Conservation (phyloP, 495 filamentous ascomycete species). For the Penicillium angulare region DNA sequence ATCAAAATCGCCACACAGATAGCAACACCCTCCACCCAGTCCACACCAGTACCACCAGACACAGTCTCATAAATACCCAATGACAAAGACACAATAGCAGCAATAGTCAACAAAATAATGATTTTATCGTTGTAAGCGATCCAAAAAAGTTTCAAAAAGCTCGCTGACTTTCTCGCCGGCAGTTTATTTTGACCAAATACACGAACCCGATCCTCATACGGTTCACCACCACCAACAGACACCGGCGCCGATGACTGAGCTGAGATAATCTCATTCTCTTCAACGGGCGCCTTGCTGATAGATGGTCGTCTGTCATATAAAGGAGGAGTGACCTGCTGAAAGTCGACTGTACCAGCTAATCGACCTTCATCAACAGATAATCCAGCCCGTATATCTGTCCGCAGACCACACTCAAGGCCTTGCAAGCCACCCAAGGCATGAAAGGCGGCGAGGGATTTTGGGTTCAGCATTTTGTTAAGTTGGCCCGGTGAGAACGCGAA, state of each 20-base stretch:
- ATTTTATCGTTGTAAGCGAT: conserved; percentile 87
- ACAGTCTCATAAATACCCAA: conserved; percentile 68
- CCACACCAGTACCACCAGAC: conserved; percentile 49
- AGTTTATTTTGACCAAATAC: conserved; percentile 73
- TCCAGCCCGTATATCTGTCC: conserved; percentile 61
- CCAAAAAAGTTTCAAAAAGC: conserved; percentile 73
- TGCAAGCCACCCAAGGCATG: conserved; percentile 64
- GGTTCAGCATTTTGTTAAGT: conserved; percentile 72
- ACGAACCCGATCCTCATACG: conserved; percentile 65
- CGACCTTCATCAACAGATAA: conserved; percentile 64
- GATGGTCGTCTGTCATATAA: conserved; percentile 13
- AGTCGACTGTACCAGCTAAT: conserved; percentile 56
- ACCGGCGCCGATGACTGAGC: conserved; percentile 1
- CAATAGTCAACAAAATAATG: conserved; percentile 68
- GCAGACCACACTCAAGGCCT: conserved; percentile 66
- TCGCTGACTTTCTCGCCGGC: conserved; percentile 71
- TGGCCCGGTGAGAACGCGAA: conserved; percentile 72
- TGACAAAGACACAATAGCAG: conserved; percentile 70
- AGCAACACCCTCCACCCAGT: conserved; percentile 80
- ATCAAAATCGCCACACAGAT: conserved; percentile 75
- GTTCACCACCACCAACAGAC: conserved; percentile 20
- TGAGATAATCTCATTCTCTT: background rate
- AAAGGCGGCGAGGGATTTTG: conserved; percentile 71
- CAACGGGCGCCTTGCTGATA: conserved; percentile 9
- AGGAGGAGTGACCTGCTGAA: conserved; percentile 55